These are phyloP conservation scores for Trichoderma endophyticum DNA, from an alignment of 2,329 filamentous ascomycete genomes.

Conservation along the genomic window DNA sequence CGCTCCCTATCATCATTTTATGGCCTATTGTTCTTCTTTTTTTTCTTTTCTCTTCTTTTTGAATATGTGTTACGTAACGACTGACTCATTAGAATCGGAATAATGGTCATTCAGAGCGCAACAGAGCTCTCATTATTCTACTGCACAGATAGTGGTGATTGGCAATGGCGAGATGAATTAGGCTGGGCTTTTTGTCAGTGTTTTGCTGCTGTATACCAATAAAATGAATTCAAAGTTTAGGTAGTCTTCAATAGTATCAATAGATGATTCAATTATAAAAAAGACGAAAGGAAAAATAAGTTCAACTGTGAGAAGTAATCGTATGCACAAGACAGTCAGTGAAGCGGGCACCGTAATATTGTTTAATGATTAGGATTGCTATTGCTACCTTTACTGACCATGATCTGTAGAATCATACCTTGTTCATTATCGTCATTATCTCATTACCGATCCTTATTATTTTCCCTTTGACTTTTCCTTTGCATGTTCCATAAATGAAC, in stretches of 20 bases:
- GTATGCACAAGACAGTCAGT: neutral
- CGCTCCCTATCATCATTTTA: neutral
- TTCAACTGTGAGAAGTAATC: neutral
- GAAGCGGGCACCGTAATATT: neutral
- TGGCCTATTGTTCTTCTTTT: neutral
- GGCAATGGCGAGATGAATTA: neutral
- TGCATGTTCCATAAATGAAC: neutral
- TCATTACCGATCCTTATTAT: neutral
- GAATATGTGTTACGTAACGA: neutral
- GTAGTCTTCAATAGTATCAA: neutral
- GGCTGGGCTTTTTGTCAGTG: neutral
- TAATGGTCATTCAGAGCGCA: neutral
- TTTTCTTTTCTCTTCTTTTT: neutral
- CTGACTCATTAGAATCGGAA: neutral
- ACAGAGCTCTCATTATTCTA: neutral
- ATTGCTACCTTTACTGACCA: neutral
- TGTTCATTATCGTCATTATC: neutral
- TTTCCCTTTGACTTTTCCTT: neutral
- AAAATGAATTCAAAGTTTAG: neutral
- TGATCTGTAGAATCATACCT: neutral
- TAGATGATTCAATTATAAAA: neutral
- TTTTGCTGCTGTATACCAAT: neutral
- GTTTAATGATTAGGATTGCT: neutral
- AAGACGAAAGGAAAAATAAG: neutral
- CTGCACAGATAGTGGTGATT: neutral